These are phyloP conservation scores for Nakazawaea siamensis DNA, from an alignment of 805 yeast species.

Conservation along the genomic window DNA sequence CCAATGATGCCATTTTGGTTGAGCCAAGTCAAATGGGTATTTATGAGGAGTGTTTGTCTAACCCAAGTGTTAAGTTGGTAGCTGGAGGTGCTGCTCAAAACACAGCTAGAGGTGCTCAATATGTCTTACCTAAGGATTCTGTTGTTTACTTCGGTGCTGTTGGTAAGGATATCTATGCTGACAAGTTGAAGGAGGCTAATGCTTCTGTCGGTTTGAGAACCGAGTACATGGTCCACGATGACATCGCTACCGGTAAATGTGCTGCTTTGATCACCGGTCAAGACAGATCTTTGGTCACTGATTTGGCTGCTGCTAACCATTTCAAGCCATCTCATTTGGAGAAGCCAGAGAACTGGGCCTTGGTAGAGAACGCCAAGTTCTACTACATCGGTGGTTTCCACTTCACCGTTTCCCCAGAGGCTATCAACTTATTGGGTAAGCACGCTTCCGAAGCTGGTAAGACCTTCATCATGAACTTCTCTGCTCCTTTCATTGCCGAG, in stretches of 20 bases:
- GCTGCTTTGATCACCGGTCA: constrained; percentile 88
- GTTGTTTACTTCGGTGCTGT: constrained; percentile 96
- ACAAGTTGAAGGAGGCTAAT: constrained; percentile 76
- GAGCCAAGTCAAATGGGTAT: constrained; percentile 83
- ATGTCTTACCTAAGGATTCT: constrained; percentile 68
- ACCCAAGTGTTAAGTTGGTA: constrained; percentile 55
- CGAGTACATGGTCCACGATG: constrained; percentile 72
- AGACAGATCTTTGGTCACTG: constrained; percentile 91
- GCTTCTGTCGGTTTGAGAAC: constrained; percentile 81
- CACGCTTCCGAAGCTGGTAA: constrained; percentile 84
- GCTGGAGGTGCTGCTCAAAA: constrained; percentile 99
- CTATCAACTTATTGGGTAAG: constrained; percentile 81
- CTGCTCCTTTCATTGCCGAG: constrained; percentile 95
- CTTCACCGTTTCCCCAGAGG: constrained; percentile 94
- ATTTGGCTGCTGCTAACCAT: constrained; percentile 96
- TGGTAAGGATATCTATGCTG: constrained; percentile 85
- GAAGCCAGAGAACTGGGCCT: constrained; percentile 82
- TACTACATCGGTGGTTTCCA: constrained; percentile 99
- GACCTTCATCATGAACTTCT: constrained; percentile 74
- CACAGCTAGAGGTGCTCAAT: constrained; percentile 98
- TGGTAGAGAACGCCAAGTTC: constrained; percentile 70
- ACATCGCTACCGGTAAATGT: constrained; percentile 89
- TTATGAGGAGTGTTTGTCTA: constrained; percentile 65
- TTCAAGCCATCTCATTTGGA: constrained; percentile 85
- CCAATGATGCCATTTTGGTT: constrained; percentile 84